phyloP scores from a whole-genome alignment of 1,139 yeast species.

The Lodderomyces elongisporus region DNA sequence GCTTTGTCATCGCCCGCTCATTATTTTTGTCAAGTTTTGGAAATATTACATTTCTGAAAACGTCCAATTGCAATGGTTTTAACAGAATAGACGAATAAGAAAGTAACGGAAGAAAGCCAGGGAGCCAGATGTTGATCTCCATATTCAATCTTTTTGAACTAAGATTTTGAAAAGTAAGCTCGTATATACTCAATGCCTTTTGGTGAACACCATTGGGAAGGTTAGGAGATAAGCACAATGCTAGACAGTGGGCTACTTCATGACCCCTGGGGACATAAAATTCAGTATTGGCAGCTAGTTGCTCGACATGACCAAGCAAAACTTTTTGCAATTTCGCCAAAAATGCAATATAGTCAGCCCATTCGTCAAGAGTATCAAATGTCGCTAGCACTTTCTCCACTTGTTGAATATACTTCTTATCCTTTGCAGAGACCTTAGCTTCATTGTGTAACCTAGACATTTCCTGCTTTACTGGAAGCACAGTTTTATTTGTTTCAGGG shows the following conservation, averaged over 20 bases:
- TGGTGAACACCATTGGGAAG: slow-evolving; percentile 96
- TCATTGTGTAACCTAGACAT: too few species aligned
- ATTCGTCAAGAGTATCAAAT: slow-evolving; percentile 86
- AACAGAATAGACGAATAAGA: slow-evolving; percentile 86
- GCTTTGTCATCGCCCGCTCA: slow-evolving; percentile 54
- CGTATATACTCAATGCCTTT: slow-evolving; percentile 75
- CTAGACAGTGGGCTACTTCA: slow-evolving; percentile 46
- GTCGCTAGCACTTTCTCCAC: slow-evolving; percentile 70
- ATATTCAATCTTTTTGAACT: slow-evolving; percentile 47
- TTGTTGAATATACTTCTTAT: slow-evolving; percentile 59
- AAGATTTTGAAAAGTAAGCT: slow-evolving; percentile 59
- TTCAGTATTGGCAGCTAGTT: slow-evolving; percentile 31
- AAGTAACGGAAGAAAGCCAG: slow-evolving; percentile 82
- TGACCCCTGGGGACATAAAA: slow-evolving; percentile 37
- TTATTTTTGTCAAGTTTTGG: slow-evolving; percentile 41
- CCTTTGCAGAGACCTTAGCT: slow-evolving; percentile 43
- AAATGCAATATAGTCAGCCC: slow-evolving; percentile 98
- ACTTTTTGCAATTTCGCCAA: slow-evolving; percentile 74
- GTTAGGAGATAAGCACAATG: slow-evolving; percentile 67
- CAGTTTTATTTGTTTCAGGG: too few species aligned
- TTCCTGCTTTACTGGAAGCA: too few species aligned
- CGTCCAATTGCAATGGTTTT: slow-evolving; percentile 64
- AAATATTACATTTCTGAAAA: slow-evolving; percentile 55
- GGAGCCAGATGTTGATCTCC: slow-evolving; percentile 69
- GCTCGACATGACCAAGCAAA: slow-evolving; percentile 30